Evolutionary conservation across 140 eudicot species (phyloP).

Genomic region (Anethum foeniculum): DNA sequence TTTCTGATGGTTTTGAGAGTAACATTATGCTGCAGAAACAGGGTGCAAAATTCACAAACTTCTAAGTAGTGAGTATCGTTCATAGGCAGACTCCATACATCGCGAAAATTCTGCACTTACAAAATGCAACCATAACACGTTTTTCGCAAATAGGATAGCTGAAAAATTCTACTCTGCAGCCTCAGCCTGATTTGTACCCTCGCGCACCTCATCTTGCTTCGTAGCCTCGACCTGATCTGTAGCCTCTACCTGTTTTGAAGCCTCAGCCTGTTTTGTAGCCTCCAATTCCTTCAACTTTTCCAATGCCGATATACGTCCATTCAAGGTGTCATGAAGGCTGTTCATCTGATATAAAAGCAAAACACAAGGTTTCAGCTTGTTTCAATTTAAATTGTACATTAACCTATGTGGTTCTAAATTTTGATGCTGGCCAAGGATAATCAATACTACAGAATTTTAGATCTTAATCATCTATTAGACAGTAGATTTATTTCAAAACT

Average conservation of each 20-base stretch:
- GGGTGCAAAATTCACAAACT: background rate
- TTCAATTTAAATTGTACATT: background rate
- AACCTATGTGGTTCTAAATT: background rate
- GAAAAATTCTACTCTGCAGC: constrained; percentile 38
- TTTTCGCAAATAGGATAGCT: constrained; percentile 9
- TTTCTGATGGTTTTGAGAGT: background rate
- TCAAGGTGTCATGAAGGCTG: constrained; percentile 50
- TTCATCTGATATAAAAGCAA: constrained; percentile 38
- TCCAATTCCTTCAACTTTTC: constrained; percentile 61
- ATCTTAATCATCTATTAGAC: background rate
- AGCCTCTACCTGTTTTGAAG: background rate
- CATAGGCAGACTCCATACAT: background rate
- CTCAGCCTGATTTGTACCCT: constrained; percentile 5
- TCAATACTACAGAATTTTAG: background rate
- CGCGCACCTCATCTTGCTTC: constrained; percentile 31
- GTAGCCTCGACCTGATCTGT: constrained; percentile 29
- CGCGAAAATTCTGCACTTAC: background rate
- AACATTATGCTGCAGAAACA: background rate
- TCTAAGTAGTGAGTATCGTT: background rate
- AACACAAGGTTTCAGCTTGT: constrained; percentile 7
- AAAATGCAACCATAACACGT: background rate
- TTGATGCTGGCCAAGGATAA: background rate
- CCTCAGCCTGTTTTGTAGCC: constrained; percentile 45
- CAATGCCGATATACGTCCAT: constrained; percentile 54
- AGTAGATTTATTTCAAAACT: background rate